A percentile compares a stretch with the other conserved stretches of the same genome.
Conservation (phyloP, 768 basidiomycete genomes). For the Collybia nuda region DNA sequence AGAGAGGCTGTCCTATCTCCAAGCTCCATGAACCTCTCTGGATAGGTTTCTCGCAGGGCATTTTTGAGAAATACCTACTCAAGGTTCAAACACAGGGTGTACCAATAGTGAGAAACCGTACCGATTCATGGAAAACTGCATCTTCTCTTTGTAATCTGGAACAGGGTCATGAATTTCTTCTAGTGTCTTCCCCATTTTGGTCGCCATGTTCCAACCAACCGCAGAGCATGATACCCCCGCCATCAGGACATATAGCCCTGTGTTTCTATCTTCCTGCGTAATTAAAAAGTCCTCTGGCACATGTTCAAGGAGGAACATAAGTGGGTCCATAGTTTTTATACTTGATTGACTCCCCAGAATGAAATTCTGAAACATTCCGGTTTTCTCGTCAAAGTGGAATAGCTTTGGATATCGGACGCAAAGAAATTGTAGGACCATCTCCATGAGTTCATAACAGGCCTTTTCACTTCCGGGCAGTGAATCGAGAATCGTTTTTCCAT, state of each 20-base stretch:
- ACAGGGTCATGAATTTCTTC: constrained; percentile 47
- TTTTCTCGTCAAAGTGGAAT: constrained; percentile 36
- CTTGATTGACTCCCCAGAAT: constrained; percentile 36
- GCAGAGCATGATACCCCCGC: constrained; percentile 47
- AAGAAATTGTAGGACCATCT: constrained; percentile 56
- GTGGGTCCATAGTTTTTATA: constrained; percentile 28
- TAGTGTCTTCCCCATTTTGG: constrained; percentile 48
- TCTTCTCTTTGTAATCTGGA: constrained; percentile 49
- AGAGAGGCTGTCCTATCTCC: constrained; percentile 50
- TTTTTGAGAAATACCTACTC: constrained; percentile 44
- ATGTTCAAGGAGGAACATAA: constrained; percentile 46
- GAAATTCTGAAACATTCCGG: constrained; percentile 38
- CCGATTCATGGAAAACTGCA: constrained; percentile 51
- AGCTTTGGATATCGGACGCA: constrained; percentile 56
- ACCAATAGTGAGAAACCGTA: constrained; percentile 13
- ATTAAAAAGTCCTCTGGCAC: constrained; percentile 54
- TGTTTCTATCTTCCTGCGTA: constrained; percentile 37
- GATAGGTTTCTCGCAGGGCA: constrained; percentile 47
- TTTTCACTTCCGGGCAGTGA: constrained; percentile 46
- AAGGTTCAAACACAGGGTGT: background rate
- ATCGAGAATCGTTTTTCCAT: constrained; percentile 42
- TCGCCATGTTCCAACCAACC: constrained; percentile 46
- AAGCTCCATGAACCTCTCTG: constrained; percentile 53
- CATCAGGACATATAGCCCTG: constrained; percentile 42
- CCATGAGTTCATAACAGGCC: constrained; percentile 52